These are phyloP conservation scores for Crithidia mellificae DNA, from an alignment of 208 protist genomes.

Conservation along the genomic window DNA sequence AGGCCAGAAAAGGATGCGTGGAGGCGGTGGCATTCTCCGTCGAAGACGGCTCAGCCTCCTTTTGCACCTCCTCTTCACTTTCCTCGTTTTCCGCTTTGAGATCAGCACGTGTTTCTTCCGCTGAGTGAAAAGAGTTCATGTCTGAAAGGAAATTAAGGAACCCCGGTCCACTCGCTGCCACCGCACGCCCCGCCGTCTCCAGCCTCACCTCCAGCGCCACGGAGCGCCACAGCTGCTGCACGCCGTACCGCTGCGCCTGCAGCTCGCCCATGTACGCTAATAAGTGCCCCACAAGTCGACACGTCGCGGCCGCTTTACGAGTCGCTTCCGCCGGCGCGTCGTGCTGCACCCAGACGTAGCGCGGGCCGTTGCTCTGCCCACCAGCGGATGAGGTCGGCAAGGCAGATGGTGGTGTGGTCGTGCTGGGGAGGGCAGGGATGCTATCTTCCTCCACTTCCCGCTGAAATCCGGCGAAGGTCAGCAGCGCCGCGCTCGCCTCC, in stretches of 20 bases:
- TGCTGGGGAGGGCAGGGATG: no score
- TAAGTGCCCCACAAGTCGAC: conserved; percentile 16
- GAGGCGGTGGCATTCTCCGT: no score
- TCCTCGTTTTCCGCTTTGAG: neutral
- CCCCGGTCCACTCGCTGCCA: neutral
- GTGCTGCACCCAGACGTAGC: conserved; percentile 21
- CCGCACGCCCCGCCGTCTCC: conserved; percentile 37
- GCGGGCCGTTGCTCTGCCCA: neutral
- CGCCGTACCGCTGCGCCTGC: conserved; percentile 26
- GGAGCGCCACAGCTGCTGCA: conserved; percentile 32
- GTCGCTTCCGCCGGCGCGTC: neutral
- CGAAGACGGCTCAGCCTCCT: no score
- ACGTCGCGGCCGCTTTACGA: neutral
- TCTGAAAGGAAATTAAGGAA: no score
- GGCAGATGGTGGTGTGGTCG: no score
- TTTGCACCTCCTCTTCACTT: neutral
- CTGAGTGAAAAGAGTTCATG: neutral
- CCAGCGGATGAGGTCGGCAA: neutral
- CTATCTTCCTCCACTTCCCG: neutral
- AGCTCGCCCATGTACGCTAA: conserved; percentile 24
- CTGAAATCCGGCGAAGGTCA: conserved; percentile 53
- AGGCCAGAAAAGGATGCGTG: conserved; percentile 32
- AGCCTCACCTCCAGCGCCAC: conserved; percentile 57
- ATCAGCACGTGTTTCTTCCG: neutral
- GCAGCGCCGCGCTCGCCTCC: conserved; percentile 40